phyloP scores from a whole-genome alignment of 2,329 filamentous ascomycete genomes.

The Paecilomyces sp. region DNA sequence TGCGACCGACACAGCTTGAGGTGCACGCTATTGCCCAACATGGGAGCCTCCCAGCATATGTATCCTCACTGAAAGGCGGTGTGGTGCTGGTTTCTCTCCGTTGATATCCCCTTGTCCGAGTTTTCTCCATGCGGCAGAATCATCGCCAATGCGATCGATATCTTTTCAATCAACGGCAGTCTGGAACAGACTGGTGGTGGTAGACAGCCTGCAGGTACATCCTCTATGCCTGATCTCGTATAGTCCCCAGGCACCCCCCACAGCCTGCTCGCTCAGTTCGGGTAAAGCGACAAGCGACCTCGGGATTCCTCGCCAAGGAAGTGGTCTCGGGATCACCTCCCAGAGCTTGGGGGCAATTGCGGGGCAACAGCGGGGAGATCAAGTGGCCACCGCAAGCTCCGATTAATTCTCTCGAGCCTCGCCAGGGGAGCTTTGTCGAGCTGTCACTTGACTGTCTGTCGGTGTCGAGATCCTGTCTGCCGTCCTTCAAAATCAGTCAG shows the following conservation, averaged over 20 bases:
- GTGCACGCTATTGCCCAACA: neutral
- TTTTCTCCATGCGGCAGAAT: neutral
- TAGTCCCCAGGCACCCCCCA: neutral
- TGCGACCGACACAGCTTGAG: neutral
- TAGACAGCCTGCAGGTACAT: neutral
- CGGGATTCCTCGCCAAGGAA: neutral
- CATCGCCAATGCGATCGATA: neutral
- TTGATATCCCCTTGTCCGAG: neutral
- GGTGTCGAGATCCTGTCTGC: neutral
- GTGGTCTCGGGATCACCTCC: neutral
- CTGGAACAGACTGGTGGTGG: neutral
- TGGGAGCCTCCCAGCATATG: neutral
- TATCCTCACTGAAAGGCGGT: neutral
- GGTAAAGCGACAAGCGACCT: neutral
- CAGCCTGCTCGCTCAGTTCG: neutral
- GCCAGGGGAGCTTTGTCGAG: neutral
- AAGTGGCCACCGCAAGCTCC: constrained; percentile 1
- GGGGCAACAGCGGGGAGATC: constrained; percentile 4
- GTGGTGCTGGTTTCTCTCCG: neutral
- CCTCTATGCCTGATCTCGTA: neutral
- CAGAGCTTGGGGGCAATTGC: constrained; percentile 1
- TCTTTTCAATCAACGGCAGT: neutral
- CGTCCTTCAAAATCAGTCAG: neutral
- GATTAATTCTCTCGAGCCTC: constrained; percentile 2
- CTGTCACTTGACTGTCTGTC: neutral